Evolutionary conservation across 768 basidiomycete genomes (phyloP).

Genomic region (Dioszegia aurantiaca): DNA sequence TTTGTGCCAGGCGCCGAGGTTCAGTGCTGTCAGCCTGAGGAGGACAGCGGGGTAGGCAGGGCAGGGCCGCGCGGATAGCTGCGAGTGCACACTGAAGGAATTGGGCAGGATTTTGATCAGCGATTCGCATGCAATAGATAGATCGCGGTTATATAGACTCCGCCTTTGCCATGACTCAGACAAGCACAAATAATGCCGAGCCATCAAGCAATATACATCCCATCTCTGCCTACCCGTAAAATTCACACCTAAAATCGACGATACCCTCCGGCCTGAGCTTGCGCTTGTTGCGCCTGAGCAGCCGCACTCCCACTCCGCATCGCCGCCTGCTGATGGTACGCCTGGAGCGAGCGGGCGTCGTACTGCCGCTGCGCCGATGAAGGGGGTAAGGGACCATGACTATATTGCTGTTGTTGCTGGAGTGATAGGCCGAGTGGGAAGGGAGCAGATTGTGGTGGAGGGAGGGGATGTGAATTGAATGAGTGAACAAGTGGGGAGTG

Average conservation of each 20-base stretch:
- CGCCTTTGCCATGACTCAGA: no score
- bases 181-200: no score
- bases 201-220: no score
- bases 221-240: no score
- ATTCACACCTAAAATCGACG: conserved; percentile 1
- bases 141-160: no score
- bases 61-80: no score
- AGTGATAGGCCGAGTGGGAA: conserved; percentile 5
- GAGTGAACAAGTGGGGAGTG: conserved; percentile 14
- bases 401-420: conserved; percentile 6
- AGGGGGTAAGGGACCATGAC: conserved; percentile 3
- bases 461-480: not conserved
- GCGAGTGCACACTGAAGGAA: no score
- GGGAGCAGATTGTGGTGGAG: not conserved
- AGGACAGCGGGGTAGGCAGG: no score
- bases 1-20: no score
- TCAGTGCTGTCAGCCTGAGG: no score
- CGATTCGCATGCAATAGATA: no score
- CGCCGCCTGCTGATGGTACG: conserved; percentile 14
- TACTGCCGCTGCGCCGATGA: conserved; percentile 7
- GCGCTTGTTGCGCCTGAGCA: conserved; percentile 4
- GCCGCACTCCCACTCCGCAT: conserved; percentile 9
- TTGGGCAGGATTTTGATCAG: no score
- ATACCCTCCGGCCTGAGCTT: not conserved
- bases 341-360: conserved; percentile 10